Conservation (phyloP, 1,284 basidiomycete species). For the Leccinum solheimii region DNA sequence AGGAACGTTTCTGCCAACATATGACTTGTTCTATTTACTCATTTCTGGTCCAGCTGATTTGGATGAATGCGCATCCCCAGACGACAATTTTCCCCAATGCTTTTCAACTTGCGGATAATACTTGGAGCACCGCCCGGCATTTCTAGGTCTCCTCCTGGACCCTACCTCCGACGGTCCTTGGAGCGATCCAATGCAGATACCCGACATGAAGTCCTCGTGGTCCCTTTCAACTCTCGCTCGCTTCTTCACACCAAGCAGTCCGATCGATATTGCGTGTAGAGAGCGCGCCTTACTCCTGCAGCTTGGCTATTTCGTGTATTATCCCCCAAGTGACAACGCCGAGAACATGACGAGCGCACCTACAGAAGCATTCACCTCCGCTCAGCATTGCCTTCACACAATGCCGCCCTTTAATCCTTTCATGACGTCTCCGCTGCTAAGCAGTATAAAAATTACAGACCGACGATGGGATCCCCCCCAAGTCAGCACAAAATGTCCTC, state of each 20-base stretch:
- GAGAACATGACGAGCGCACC: slow-evolving; percentile 31
- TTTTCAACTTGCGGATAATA: slow-evolving; percentile 16
- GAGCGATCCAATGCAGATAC: slow-evolving; percentile 40
- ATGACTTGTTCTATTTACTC: slow-evolving; percentile 1
- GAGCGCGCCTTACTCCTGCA: slow-evolving; percentile 35
- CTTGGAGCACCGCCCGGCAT: slow-evolving; percentile 24
- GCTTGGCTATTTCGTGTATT: slow-evolving; percentile 32
- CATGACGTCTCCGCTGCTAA: slow-evolving; percentile 20
- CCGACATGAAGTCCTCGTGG: slow-evolving; percentile 40
- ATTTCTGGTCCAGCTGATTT: slow-evolving; percentile 3
- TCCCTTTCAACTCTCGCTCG: slow-evolving; percentile 30
- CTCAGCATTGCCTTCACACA: slow-evolving; percentile 31
- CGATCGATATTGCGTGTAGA: slow-evolving; percentile 38
- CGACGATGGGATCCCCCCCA: slow-evolving; percentile 19
- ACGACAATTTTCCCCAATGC: slow-evolving; percentile 2
- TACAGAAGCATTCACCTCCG: slow-evolving; percentile 29
- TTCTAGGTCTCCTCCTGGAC: slow-evolving; percentile 26
- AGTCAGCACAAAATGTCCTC: slow-evolving; percentile 24
- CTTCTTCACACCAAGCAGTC: slow-evolving; percentile 36
- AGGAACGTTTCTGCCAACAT: slow-evolving; percentile 11
- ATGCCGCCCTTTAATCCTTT: slow-evolving; percentile 29
- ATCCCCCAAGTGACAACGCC: slow-evolving; percentile 30
- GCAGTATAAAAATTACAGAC: slow-evolving; percentile 30
- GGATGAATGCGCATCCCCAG: background rate
- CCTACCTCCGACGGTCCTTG: slow-evolving; percentile 30